phyloP scores from a whole-genome alignment of 2,329 filamentous ascomycete genomes.

The Colletotrichum incanum region DNA sequence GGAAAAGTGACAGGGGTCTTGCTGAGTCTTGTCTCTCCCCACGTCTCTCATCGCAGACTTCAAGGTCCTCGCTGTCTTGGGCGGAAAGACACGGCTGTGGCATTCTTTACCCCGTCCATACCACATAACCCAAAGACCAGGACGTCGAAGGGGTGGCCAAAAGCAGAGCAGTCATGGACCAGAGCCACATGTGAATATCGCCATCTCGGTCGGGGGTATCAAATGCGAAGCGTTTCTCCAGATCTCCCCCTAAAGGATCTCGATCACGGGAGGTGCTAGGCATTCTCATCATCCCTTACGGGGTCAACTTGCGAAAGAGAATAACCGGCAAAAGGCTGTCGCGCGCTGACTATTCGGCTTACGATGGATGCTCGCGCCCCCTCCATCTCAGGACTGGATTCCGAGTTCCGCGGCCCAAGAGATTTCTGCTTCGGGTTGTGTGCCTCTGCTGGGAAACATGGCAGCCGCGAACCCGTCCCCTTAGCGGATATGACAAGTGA shows the following conservation, averaged over 20 bases:
- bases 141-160: neutral
- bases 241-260: conserved; percentile 4
- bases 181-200: conserved; percentile 26
- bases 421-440: neutral
- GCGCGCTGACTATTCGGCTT: conserved; percentile 7
- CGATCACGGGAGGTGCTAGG: conserved; percentile 10
- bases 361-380: neutral
- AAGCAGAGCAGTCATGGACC: neutral
- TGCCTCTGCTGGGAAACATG: conserved; percentile 4
- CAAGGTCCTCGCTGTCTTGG: conserved; percentile 13
- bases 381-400: conserved; percentile 6
- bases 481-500: conserved; percentile 28
- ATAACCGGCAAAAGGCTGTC: neutral
- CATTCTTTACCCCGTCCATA: conserved; percentile 2
- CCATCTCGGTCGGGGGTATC: neutral
- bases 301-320: neutral
- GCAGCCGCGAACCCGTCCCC: neutral
- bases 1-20: conserved; percentile 7
- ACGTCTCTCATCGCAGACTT: conserved; percentile 10
- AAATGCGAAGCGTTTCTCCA: neutral
- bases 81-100: conserved; percentile 9
- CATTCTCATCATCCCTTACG: conserved; percentile 28
- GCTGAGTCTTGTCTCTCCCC: conserved; percentile 19
- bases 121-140: neutral
- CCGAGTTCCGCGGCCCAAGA: conserved; percentile 13